phyloP scores from a whole-genome alignment of 805 yeast genomes.

The Saccharomycopsis javanensis region DNA sequence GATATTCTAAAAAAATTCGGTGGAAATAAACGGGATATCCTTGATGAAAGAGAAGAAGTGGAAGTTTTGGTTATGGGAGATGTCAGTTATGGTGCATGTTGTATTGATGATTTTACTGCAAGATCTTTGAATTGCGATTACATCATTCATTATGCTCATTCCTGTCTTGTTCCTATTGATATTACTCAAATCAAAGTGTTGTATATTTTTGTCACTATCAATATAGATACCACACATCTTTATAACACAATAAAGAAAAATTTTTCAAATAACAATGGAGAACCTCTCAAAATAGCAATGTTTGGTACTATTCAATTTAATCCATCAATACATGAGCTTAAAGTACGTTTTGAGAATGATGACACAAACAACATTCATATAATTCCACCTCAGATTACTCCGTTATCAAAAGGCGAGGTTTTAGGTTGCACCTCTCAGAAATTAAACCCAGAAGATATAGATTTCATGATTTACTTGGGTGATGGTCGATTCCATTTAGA shows the following conservation, averaged over 20 bases:
- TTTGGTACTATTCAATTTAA: conserved; percentile 97
- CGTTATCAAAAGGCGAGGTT: conserved; percentile 91
- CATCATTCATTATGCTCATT: conserved; percentile 93
- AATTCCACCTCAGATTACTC: conserved; percentile 84
- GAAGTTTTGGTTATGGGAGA: conserved; percentile 97
- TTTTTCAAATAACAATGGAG: conserved; percentile 43
- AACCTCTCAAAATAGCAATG: conserved; percentile 47
- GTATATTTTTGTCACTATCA: conserved; percentile 91
- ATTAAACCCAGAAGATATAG: conserved; percentile 50
- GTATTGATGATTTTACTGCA: conserved; percentile 95
- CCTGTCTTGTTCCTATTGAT: conserved; percentile 93
- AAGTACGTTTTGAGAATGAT: conserved; percentile 19
- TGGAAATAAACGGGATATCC: conserved; percentile 6
- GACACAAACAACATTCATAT: conserved; percentile 33
- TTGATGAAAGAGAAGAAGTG: conserved; percentile 21
- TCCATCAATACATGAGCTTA: conserved; percentile 67
- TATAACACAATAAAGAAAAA: conserved; percentile 66
- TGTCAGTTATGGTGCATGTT: conserved; percentile 97
- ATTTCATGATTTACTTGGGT: conserved; percentile 85
- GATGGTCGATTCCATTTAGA: conserved; percentile 96
- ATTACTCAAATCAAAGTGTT: conserved; percentile 82
- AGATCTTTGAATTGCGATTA: conserved; percentile 88
- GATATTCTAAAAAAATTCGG: conserved; percentile 93
- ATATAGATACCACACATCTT: conserved; percentile 75
- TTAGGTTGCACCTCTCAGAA: conserved; percentile 92